Percentiles rank a stretch among this genome's conserved stretches.
These are phyloP conservation scores for Sphaceloma murrayae DNA, from an alignment of 2,329 filamentous ascomycete species.

Conservation along the genomic window DNA sequence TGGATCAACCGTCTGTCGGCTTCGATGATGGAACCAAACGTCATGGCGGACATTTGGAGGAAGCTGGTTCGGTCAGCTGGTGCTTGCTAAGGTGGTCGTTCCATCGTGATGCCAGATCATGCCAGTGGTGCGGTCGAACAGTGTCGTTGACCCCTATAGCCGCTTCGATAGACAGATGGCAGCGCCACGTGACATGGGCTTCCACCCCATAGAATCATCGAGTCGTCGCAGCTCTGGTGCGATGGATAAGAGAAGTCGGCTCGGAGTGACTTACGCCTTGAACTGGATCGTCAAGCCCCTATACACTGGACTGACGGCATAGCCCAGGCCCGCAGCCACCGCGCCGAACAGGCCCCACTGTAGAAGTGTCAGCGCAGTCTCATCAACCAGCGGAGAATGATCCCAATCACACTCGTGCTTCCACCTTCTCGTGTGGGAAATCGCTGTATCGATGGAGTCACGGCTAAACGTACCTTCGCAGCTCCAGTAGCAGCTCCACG, in stretches of 20 bases:
- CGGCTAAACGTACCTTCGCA: slow-evolving; percentile 47
- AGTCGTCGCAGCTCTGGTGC: slow-evolving; percentile 28
- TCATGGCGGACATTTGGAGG: slow-evolving; percentile 77
- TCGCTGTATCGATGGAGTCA: not conserved
- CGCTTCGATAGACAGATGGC: too few relatives aligned
- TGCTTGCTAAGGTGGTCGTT: not conserved
- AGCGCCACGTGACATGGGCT: too few relatives aligned
- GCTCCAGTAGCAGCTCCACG: slow-evolving; percentile 59
- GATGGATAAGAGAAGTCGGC: not conserved
- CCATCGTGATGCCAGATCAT: not conserved
- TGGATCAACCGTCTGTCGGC: slow-evolving; percentile 58
- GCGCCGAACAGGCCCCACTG: slow-evolving; percentile 61
- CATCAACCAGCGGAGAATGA: not conserved
- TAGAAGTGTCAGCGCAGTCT: slow-evolving; percentile 6
- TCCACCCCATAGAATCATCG: not conserved
- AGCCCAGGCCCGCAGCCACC: slow-evolving; percentile 53
- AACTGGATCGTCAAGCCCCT: slow-evolving; percentile 64
- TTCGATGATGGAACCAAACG: slow-evolving; percentile 66
- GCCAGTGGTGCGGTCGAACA: too few relatives aligned
- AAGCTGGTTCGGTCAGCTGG: slow-evolving; percentile 44
- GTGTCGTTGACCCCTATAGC: too few relatives aligned
- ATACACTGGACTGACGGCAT: slow-evolving; percentile 60
- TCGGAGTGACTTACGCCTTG: slow-evolving; percentile 56
- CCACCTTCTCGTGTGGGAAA: slow-evolving; percentile 1
- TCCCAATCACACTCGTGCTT: not conserved